These are phyloP conservation scores for Solanum bulbocastanum DNA, from an alignment of 257 asterid species.

Conservation along the genomic window DNA sequence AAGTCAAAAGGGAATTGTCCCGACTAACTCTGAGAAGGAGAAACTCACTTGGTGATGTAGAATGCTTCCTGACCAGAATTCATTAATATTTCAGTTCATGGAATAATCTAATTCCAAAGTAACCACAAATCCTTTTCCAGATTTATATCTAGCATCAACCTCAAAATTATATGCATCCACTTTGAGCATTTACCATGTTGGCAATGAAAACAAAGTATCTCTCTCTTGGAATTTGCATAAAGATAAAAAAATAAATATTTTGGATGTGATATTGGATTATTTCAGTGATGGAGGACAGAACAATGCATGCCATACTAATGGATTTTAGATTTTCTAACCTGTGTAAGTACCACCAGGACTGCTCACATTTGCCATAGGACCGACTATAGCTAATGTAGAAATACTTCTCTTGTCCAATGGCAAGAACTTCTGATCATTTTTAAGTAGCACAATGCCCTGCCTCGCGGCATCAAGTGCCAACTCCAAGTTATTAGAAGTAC, in stretches of 20 bases:
- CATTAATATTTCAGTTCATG: not conserved
- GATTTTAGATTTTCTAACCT: conserved; percentile 28
- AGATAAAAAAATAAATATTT: not conserved
- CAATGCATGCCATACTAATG: not conserved
- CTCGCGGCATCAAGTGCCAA: conserved; percentile 80
- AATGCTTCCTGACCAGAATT: not conserved
- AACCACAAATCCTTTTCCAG: not conserved
- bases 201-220: not conserved
- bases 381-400: conserved; percentile 68
- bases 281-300: not conserved
- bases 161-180: not conserved
- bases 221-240: not conserved
- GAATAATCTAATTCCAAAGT: not conserved
- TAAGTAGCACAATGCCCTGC: conserved; percentile 91
- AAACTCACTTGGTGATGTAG: not conserved
- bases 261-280: not conserved
- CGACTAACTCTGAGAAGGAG: not conserved
- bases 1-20: not conserved
- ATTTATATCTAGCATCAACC: not conserved
- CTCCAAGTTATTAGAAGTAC: conserved; percentile 42
- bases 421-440: conserved; percentile 50
- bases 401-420: conserved; percentile 42
- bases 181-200: not conserved
- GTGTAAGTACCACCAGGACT: conserved; percentile 70
- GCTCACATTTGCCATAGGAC: conserved; percentile 72